phyloP scores from a whole-genome alignment of 768 basidiomycete genomes.

The Hebeloma cylindrosporum region DNA sequence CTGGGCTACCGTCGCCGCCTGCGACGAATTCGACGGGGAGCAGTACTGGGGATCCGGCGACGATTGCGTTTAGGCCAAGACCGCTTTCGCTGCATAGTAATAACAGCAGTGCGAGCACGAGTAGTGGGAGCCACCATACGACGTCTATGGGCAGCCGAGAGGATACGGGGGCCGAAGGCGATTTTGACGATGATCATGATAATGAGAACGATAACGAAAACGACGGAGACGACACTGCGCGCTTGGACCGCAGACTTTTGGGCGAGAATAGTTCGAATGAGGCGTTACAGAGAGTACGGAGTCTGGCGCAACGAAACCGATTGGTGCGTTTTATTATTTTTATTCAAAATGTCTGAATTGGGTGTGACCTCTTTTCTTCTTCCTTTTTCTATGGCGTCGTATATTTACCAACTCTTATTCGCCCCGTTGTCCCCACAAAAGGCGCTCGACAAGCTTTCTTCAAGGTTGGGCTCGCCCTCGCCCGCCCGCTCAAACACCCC shows the following conservation, averaged over 20 bases:
- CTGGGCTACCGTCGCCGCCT: slow-evolving; percentile 80
- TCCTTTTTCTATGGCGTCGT: slow-evolving; percentile 24
- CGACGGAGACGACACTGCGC: slow-evolving; percentile 66
- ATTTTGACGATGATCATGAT: slow-evolving; percentile 44
- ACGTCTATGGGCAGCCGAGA: slow-evolving; percentile 15
- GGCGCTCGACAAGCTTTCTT: slow-evolving; percentile 73
- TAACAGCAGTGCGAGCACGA: slow-evolving; percentile 32
- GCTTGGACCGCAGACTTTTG: slow-evolving; percentile 34
- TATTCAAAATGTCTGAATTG: slow-evolving; percentile 15
- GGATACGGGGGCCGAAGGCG: slow-evolving; percentile 14
- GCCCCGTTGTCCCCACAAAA: slow-evolving; percentile 31
- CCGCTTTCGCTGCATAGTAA: slow-evolving; percentile 30
- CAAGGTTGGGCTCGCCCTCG: slow-evolving; percentile 57
- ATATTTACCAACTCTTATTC: slow-evolving; percentile 30
- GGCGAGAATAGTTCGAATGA: slow-evolving; percentile 41
- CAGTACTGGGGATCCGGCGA: slow-evolving; percentile 63
- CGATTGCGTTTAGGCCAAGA: slow-evolving; percentile 28
- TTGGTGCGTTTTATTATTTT: slow-evolving; percentile 48
- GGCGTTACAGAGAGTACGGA: slow-evolving; percentile 69
- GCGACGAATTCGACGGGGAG: slow-evolving; percentile 85
- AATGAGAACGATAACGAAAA: slow-evolving; percentile 45
- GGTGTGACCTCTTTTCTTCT: slow-evolving; percentile 15
- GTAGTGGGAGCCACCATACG: slow-evolving; percentile 11
- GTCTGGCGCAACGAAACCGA: slow-evolving; percentile 69
- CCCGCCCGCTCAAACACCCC: slow-evolving; percentile 35